Conservation (phyloP, 2,329 filamentous ascomycete species). For the Colletotrichum horii region DNA sequence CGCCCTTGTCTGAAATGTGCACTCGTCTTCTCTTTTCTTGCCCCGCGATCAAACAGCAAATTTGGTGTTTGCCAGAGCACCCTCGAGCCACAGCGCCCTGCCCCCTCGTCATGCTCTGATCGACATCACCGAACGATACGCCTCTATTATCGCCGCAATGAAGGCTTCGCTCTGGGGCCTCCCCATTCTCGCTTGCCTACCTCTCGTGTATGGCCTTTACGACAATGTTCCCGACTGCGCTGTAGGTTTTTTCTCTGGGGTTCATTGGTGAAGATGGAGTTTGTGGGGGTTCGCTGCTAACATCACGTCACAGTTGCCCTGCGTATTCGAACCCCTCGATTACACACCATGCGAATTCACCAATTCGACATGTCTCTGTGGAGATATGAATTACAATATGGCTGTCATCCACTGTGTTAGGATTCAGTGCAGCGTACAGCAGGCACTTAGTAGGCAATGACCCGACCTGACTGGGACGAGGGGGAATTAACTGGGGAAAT, state of each 20-base stretch:
- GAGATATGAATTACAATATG: slow-evolving; percentile 15
- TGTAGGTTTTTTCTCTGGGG: background rate
- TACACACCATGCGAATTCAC: slow-evolving; percentile 1
- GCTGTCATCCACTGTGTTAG: slow-evolving; percentile 14
- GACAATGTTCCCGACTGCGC: slow-evolving; percentile 12
- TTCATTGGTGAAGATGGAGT: background rate
- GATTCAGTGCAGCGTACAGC: slow-evolving; percentile 8
- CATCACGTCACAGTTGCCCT: background rate
- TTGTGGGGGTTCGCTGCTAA: background rate
- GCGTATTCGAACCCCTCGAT: slow-evolving; percentile 5
- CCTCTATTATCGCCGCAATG: background rate
- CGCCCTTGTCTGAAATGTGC: background rate
- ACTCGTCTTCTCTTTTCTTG: background rate
- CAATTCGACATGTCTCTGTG: slow-evolving; percentile 8
- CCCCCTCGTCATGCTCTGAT: slow-evolving; percentile 1
- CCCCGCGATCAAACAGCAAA: background rate
- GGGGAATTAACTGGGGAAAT: background rate
- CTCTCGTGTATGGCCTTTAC: slow-evolving; percentile 6
- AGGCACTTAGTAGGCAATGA: background rate
- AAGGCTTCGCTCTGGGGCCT: background rate
- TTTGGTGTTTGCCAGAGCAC: background rate
- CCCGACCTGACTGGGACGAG: background rate
- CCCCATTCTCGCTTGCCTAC: background rate
- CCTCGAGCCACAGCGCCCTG: background rate
- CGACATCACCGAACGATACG: background rate